phyloP scores from a whole-genome alignment of 2,329 filamentous ascomycete species.

The Byssoonygena ceratinophila region DNA sequence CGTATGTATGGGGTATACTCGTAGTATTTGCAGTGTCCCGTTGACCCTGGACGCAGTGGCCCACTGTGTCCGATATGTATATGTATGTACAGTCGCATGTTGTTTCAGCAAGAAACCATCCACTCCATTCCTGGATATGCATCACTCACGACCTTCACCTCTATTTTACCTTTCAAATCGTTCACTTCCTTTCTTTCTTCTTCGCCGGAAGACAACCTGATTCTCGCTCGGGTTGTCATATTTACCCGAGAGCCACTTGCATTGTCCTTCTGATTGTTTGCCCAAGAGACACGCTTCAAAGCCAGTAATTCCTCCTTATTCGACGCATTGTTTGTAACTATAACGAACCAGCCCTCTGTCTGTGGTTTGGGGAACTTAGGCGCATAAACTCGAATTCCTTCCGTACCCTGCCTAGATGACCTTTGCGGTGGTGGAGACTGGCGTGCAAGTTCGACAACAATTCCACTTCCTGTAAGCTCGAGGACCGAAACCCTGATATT shows the following conservation, averaged over 20 bases:
- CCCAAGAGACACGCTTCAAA: constrained; percentile 77
- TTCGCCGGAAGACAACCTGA: constrained; percentile 13
- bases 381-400: constrained; percentile 58
- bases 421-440: constrained; percentile 6
- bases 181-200: constrained; percentile 1
- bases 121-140: constrained; percentile 69
- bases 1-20: too few species aligned
- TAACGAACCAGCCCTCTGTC: constrained; percentile 82
- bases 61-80: background rate
- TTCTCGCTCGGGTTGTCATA: constrained; percentile 15
- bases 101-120: constrained; percentile 32
- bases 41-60: background rate
- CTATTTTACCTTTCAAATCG: constrained; percentile 31
- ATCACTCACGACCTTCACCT: constrained; percentile 70
- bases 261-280: constrained; percentile 22
- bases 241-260: constrained; percentile 15
- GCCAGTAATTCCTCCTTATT: constrained; percentile 67
- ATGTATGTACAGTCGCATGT: background rate
- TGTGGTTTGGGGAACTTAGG: constrained; percentile 90
- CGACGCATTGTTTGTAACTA: constrained; percentile 47
- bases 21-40: background rate
- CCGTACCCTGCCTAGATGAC: constrained; percentile 47
- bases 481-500: constrained; percentile 53
- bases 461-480: constrained; percentile 50
- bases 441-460: constrained; percentile 36